Conservation (phyloP, 176 grass and related monocot genomes). For the Oryza australiensis region DNA sequence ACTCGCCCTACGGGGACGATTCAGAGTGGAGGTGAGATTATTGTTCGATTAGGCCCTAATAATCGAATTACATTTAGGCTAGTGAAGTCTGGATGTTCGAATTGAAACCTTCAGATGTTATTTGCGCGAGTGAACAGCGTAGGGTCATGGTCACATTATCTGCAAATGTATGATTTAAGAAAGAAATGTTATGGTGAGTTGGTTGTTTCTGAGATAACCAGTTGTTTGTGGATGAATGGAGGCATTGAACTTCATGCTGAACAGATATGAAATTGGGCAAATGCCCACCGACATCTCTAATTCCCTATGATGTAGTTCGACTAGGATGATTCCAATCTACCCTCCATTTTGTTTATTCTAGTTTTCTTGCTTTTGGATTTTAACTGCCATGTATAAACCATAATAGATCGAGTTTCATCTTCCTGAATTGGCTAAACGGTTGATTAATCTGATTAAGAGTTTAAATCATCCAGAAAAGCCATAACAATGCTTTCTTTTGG, state of each 20-base stretch:
- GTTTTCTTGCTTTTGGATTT: not conserved
- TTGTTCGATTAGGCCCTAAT: not conserved
- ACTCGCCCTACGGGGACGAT: slow-evolving; percentile 74
- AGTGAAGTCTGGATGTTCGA: not conserved
- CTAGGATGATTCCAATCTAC: not conserved
- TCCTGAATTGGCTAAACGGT: not conserved
- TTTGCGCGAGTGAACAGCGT: not conserved
- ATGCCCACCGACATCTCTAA: not conserved
- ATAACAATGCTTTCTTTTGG: not conserved
- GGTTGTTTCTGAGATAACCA: not conserved
- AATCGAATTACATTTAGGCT: not conserved
- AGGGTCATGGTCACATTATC: not conserved
- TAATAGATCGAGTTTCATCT: not conserved
- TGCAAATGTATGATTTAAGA: not conserved
- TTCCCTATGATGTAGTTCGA: not conserved
- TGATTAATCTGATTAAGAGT: not conserved
- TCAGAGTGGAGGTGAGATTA: slow-evolving; percentile 72
- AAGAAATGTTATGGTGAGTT: not conserved
- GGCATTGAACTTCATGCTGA: not conserved
- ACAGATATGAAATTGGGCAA: not conserved
- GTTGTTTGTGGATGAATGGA: not conserved
- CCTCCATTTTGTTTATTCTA: not conserved
- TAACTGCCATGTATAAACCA: too few species aligned
- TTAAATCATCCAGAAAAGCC: not conserved
- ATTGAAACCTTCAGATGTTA: not conserved